phyloP scores from a whole-genome alignment of 352 stramenopile genomes.

The Globisporangium viniferum region DNA sequence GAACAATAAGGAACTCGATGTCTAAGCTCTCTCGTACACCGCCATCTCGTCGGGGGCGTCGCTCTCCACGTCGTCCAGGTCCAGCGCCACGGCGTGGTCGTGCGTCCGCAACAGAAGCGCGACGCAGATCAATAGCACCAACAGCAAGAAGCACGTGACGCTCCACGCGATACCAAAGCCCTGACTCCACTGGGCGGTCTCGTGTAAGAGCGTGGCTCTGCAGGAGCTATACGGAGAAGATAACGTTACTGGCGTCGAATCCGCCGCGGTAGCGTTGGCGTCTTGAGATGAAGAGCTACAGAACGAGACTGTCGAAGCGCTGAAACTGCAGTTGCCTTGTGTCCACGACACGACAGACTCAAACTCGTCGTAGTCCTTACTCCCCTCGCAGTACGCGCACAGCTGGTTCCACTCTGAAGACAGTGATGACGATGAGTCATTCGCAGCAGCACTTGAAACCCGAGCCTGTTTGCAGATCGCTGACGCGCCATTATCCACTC shows the following conservation, averaged over 20 bases:
- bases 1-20: neutral
- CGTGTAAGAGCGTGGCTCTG: constrained; percentile 1
- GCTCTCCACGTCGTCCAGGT: constrained; percentile 13
- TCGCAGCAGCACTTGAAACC: neutral
- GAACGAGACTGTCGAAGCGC: constrained; percentile 1
- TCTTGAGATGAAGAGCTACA: neutral
- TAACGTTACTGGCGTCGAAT: neutral
- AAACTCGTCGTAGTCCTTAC: neutral
- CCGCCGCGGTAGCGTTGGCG: neutral
- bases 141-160: constrained; percentile 9
- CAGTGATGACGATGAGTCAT: neutral
- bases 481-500: neutral
- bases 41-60: constrained; percentile 12
- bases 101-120: constrained; percentile 6
- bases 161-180: constrained; percentile 13
- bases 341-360: constrained; percentile 3
- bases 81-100: constrained; percentile 6
- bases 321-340: constrained; percentile 7
- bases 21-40: constrained; percentile 30
- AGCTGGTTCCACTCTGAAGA: constrained; percentile 6
- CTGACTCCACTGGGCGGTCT: constrained; percentile 10
- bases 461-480: neutral
- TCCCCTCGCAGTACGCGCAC: constrained; percentile 4
- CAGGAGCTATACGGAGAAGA: constrained; percentile 12
- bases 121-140: constrained; percentile 7